Evolutionary conservation across 495 filamentous ascomycete species (phyloP).

Genomic region (Penicillium parvum): DNA sequence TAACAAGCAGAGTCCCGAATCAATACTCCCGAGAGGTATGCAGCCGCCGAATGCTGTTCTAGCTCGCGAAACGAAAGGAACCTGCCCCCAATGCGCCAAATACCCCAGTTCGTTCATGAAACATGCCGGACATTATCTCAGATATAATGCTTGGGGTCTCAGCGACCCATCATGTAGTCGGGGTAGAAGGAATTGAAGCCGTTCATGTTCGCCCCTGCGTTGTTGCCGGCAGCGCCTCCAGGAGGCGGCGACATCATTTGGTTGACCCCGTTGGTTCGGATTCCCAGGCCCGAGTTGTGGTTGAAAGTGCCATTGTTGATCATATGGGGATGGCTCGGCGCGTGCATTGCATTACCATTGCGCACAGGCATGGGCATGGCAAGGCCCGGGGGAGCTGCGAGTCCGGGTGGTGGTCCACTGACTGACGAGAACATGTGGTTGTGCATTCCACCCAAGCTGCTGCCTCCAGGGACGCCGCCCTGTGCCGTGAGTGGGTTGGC

Average conservation of each 20-base stretch:
- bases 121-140: constrained; percentile 46
- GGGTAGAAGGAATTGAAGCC: constrained; percentile 48
- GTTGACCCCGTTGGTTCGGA: constrained; percentile 39
- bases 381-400: constrained; percentile 66
- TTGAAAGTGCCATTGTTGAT: constrained; percentile 38
- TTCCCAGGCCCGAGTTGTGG: constrained; percentile 42
- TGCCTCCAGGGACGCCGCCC: constrained; percentile 41
- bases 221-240: constrained; percentile 36
- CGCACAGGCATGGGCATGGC: constrained; percentile 36
- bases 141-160: constrained; percentile 23
- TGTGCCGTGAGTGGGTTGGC: constrained; percentile 48
- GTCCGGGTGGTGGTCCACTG: constrained; percentile 70
- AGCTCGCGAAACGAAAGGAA: constrained; percentile 38
- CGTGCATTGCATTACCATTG: constrained; percentile 34
- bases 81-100: constrained; percentile 44
- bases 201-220: constrained; percentile 37
- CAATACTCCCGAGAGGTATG: constrained; percentile 43
- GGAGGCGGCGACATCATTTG: constrained; percentile 42
- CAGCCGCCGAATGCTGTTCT: constrained; percentile 49
- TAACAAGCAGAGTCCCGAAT: constrained; percentile 27
- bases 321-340: constrained; percentile 31
- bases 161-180: constrained; percentile 60
- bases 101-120: constrained; percentile 44
- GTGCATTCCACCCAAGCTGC: constrained; percentile 53
- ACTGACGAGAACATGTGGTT: constrained; percentile 63